phyloP scores from a whole-genome alignment of 2,329 filamentous ascomycete species.

The Hypoxylon sp. region DNA sequence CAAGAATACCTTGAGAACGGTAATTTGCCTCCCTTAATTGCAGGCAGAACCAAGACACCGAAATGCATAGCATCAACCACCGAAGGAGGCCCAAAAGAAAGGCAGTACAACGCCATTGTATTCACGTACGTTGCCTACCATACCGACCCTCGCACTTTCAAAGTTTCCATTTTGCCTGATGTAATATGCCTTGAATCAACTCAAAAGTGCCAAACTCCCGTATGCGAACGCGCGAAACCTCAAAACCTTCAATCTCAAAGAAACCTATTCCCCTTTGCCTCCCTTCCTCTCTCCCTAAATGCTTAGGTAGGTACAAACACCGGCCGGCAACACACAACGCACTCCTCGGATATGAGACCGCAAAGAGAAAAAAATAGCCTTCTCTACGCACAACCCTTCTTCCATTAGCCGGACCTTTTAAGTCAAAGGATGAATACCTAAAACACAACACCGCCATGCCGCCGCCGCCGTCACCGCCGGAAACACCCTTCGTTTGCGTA shows the following conservation, averaged over 20 bases:
- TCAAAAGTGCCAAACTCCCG: slow-evolving; percentile 39
- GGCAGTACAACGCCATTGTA: too few species aligned
- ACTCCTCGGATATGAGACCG: slow-evolving; percentile 12
- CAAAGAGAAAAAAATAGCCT: slow-evolving; percentile 6
- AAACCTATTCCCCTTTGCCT: too few species aligned
- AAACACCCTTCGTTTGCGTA: slow-evolving; percentile 18
- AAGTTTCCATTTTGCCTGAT: too few species aligned
- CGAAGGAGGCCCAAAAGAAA: too few species aligned
- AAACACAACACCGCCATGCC: slow-evolving; percentile 28
- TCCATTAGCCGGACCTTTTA: slow-evolving; percentile 30
- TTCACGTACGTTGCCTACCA: too few species aligned
- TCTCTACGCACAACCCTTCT: slow-evolving; percentile 28
- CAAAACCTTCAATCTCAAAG: not conserved
- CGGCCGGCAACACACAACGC: slow-evolving; percentile 4
- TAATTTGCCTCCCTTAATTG: too few species aligned
- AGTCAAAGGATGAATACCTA: slow-evolving; percentile 1
- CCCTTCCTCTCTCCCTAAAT: slow-evolving; percentile 29
- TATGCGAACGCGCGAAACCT: slow-evolving; percentile 24
- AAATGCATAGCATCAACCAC: too few species aligned
- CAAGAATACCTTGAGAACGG: too few species aligned
- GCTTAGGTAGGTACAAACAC: too few species aligned
- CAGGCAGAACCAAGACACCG: too few species aligned
- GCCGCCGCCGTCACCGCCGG: slow-evolving; percentile 7
- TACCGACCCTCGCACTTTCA: too few species aligned
- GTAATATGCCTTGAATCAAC: too few species aligned